A percentile compares a stretch with the other conserved stretches of the same genome.
Evolutionary conservation across 2,329 filamentous ascomycete genomes (phyloP).

Genomic region (Chaetothyriales sp.): DNA sequence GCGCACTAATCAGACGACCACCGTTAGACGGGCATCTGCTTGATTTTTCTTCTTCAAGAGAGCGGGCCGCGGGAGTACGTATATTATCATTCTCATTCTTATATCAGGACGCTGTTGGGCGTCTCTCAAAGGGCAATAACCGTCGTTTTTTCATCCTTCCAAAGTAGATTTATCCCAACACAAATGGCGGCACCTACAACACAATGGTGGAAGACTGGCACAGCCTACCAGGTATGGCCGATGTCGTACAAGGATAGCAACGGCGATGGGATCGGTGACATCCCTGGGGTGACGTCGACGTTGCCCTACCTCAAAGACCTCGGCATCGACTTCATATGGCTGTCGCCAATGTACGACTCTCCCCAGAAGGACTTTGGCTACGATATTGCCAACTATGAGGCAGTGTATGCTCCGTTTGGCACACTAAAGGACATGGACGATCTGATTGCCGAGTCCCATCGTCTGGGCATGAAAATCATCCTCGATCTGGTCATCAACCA

Average conservation of each 20-base stretch:
- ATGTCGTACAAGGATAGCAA: constrained; percentile 24
- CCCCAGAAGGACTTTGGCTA: constrained; percentile 55
- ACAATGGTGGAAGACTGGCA: constrained; percentile 15
- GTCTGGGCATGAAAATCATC: constrained; percentile 53
- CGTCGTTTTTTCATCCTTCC: neutral
- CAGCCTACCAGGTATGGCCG: constrained; percentile 21
- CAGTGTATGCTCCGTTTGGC: constrained; percentile 50
- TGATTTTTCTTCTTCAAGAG: neutral
- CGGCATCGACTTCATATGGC: constrained; percentile 23
- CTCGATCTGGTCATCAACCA: constrained; percentile 68
- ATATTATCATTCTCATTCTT: no score
- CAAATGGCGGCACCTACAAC: constrained; percentile 10
- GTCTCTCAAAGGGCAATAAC: no score
- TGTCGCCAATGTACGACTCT: constrained; percentile 45
- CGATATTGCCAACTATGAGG: constrained; percentile 53
- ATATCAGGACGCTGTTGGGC: no score
- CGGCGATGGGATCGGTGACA: constrained; percentile 23
- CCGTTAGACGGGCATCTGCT: neutral
- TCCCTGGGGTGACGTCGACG: constrained; percentile 20
- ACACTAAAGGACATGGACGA: constrained; percentile 50
- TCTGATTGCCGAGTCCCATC: constrained; percentile 44
- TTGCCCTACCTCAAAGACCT: constrained; percentile 22
- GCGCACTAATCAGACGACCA: neutral
- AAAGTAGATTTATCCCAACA: neutral
- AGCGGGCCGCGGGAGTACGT: neutral